These are phyloP conservation scores for Leonotis leonurus DNA, from an alignment of 257 asterid species.

Conservation along the genomic window DNA sequence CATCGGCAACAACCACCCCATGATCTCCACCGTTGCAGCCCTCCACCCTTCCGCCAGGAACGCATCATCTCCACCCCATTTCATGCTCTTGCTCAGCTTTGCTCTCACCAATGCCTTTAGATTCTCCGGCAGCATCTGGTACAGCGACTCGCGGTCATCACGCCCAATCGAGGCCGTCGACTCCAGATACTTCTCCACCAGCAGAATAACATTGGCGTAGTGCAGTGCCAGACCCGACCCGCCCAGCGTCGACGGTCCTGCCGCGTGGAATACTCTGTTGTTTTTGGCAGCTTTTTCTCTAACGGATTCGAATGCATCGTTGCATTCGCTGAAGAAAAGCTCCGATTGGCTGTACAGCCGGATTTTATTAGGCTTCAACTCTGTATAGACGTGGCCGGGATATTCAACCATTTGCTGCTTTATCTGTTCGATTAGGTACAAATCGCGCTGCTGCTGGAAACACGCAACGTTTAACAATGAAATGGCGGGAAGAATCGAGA, in stretches of 20 bases:
- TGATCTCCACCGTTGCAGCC: conserved; percentile 49
- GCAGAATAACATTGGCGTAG: conserved; percentile 56
- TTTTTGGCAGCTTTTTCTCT: conserved; percentile 1
- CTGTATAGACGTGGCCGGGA: conserved; percentile 28
- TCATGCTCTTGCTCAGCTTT: conserved; percentile 65
- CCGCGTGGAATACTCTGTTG: conserved; percentile 52
- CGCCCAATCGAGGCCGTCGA: conserved; percentile 21
- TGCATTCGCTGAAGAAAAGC: conserved; percentile 18
- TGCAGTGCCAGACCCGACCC: conserved; percentile 74
- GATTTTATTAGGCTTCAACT: conserved; percentile 31
- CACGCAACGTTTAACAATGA: conserved; percentile 3
- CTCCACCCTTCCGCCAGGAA: conserved; percentile 72
- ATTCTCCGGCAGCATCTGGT: conserved; percentile 68
- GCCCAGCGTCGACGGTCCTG: conserved; percentile 62
- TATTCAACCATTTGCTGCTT: conserved; percentile 28
- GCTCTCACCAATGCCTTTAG: conserved; percentile 40
- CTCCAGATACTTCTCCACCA: conserved; percentile 41
- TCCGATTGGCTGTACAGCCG: conserved; percentile 42
- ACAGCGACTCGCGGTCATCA: conserved; percentile 37
- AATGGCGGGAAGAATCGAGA: conserved; percentile 13
- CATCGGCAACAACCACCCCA: conserved; percentile 75
- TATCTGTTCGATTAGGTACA: conserved; percentile 1
- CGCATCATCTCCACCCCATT: conserved; percentile 30
- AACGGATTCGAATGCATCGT: background rate
- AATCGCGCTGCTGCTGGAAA: conserved; percentile 21